Conservation (phyloP, 2,329 filamentous ascomycete genomes). For the Teratosphaeria pseudoeucalypti region DNA sequence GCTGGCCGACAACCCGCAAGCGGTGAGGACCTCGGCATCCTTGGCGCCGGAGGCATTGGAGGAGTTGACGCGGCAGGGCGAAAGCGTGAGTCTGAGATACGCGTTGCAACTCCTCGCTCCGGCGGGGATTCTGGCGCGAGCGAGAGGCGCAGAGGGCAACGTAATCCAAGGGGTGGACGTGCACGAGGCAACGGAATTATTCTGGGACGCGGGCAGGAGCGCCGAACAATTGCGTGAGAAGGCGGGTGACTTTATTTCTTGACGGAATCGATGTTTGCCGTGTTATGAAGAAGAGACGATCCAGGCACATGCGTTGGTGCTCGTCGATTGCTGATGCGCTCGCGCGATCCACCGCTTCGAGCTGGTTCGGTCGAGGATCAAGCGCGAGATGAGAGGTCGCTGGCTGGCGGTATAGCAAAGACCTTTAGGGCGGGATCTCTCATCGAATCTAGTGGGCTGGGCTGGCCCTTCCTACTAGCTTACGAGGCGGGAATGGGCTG, state of each 20-base stretch:
- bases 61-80: conserved; percentile 77
- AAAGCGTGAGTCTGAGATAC: conserved; percentile 82
- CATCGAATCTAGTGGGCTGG: too few relatives aligned
- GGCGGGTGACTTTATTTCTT: conserved; percentile 1
- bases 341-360: too few relatives aligned
- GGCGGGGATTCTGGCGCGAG: conserved; percentile 79
- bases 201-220: conserved; percentile 40
- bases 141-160: conserved; percentile 35
- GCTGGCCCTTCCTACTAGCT: too few relatives aligned
- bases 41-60: conserved; percentile 76
- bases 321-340: too few relatives aligned
- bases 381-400: too few relatives aligned
- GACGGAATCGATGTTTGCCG: not conserved
- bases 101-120: conserved; percentile 85
- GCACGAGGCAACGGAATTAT: conserved; percentile 37
- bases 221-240: conserved; percentile 18
- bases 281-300: too few relatives aligned
- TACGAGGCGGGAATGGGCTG: too few relatives aligned
- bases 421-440: too few relatives aligned
- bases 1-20: conserved; percentile 21
- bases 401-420: too few relatives aligned
- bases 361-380: too few relatives aligned
- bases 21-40: conserved; percentile 64
- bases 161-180: conserved; percentile 46
- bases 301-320: too few relatives aligned